A percentile compares a stretch with the other conserved stretches of the same genome.
Evolutionary conservation across 192 early-diverging fungal species (phyloP).

Genomic region (Physocladia obscura): DNA sequence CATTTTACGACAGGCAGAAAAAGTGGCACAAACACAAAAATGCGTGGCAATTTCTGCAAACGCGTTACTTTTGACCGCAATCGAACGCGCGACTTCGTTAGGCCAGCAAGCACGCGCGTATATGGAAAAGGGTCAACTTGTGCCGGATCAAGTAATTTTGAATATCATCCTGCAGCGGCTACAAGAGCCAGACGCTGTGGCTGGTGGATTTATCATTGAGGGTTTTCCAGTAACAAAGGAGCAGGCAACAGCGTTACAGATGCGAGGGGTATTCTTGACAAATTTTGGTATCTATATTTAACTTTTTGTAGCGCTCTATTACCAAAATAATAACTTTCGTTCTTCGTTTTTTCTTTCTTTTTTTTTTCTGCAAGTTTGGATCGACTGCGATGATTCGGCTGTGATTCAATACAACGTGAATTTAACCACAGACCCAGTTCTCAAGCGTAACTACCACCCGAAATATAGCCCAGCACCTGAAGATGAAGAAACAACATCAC

Average conservation of each 20-base stretch:
- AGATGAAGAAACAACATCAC: constrained; percentile 21
- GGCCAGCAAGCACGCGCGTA: constrained; percentile 50
- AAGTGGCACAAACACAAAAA: constrained; percentile 34
- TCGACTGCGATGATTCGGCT: constrained; percentile 36
- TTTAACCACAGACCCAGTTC: constrained; percentile 49
- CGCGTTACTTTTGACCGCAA: constrained; percentile 38
- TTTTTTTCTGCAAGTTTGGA: neutral
- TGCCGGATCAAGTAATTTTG: constrained; percentile 53
- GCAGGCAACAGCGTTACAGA: constrained; percentile 46
- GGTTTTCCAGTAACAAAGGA: constrained; percentile 55
- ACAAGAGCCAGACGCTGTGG: constrained; percentile 44
- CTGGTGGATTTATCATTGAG: constrained; percentile 47
- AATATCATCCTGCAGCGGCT: constrained; percentile 45
- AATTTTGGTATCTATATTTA: constrained; percentile 37
- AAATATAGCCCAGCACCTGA: constrained; percentile 36
- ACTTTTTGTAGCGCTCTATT: neutral
- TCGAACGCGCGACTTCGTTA: constrained; percentile 45
- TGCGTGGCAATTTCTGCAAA: constrained; percentile 45
- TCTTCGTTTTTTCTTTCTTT: neutral
- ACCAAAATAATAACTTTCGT: neutral
- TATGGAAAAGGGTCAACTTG: constrained; percentile 52
- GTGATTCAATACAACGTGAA: constrained; percentile 32
- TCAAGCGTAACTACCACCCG: constrained; percentile 39
- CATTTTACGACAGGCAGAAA: constrained; percentile 30
- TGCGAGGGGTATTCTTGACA: constrained; percentile 36